Evolutionary conservation across 331 rosid genomes (phyloP).

Genomic region (Malus hybrid): DNA sequence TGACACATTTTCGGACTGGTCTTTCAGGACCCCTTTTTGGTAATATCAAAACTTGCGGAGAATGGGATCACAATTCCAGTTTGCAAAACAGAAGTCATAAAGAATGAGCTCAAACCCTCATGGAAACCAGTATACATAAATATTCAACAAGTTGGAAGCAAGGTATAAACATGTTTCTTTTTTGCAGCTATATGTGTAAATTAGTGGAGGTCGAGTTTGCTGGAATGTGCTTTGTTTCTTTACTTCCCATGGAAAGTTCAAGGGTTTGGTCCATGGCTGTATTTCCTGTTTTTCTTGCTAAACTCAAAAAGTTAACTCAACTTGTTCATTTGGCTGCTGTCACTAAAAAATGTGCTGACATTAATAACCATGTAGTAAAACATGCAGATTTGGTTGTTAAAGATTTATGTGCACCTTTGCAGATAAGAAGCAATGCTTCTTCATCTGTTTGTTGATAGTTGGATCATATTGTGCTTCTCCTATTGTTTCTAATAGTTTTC

Average conservation of each 20-base stretch:
- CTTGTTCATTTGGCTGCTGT: slow-evolving; percentile 8
- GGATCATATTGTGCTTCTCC: slow-evolving; percentile 21
- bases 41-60: slow-evolving; percentile 68
- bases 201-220: background rate
- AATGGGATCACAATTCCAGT: slow-evolving; percentile 63
- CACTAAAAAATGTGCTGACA: background rate
- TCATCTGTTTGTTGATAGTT: background rate
- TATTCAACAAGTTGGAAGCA: slow-evolving; percentile 93
- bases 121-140: slow-evolving; percentile 82
- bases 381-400: background rate
- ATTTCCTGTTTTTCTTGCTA: background rate
- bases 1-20: slow-evolving; percentile 14
- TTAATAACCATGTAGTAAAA: background rate
- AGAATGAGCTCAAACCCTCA: slow-evolving; percentile 71
- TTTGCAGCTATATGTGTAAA: background rate
- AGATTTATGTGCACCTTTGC: background rate
- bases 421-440: background rate
- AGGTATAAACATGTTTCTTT: slow-evolving; percentile 40
- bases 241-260: background rate
- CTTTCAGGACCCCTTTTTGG: slow-evolving; percentile 80
- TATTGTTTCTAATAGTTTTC: slow-evolving; percentile 8
- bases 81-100: slow-evolving; percentile 88
- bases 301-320: slow-evolving; percentile 8
- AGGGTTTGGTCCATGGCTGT: background rate
- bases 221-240: background rate